Evolutionary conservation across 179 eudicot species (phyloP).

Genomic region (Dionaea muscipula): DNA sequence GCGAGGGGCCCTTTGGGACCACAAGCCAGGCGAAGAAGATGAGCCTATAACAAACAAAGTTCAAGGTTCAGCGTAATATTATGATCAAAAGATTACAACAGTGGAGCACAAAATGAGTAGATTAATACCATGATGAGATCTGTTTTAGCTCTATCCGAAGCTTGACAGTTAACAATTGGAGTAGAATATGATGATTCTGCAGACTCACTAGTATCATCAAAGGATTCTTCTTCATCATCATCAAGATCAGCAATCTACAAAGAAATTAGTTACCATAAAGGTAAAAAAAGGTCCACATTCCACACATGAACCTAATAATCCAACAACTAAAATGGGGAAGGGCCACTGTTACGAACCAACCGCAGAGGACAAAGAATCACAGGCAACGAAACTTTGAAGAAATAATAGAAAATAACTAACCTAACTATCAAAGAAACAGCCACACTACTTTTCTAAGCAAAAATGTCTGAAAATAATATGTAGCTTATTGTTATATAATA

Average conservation of each 20-base stretch:
- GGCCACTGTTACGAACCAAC: no score
- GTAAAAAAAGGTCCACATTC: not conserved
- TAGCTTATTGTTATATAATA: no score
- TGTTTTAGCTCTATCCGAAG: constrained; percentile 40
- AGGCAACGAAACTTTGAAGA: no score
- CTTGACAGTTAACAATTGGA: constrained; percentile 27
- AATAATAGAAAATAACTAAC: no score
- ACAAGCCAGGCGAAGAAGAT: constrained; percentile 94
- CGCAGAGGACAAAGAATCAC: no score
- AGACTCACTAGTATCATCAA: constrained; percentile 26
- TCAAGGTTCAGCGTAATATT: constrained; percentile 5
- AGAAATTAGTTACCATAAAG: constrained; percentile 5
- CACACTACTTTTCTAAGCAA: no score
- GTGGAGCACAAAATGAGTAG: not conserved
- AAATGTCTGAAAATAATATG: no score
- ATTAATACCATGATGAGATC: constrained; percentile 63
- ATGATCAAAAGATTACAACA: not conserved
- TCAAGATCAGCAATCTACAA: constrained; percentile 27
- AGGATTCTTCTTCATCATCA: constrained; percentile 28
- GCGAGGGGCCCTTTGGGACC: constrained; percentile 65
- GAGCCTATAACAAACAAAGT: constrained; percentile 46
- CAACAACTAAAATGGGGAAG: not conserved
- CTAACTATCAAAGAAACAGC: no score
- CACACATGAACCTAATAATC: not conserved
- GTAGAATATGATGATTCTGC: constrained; percentile 34